Conservation (phyloP, 345 rosid genomes). For the Acer saccharum region DNA sequence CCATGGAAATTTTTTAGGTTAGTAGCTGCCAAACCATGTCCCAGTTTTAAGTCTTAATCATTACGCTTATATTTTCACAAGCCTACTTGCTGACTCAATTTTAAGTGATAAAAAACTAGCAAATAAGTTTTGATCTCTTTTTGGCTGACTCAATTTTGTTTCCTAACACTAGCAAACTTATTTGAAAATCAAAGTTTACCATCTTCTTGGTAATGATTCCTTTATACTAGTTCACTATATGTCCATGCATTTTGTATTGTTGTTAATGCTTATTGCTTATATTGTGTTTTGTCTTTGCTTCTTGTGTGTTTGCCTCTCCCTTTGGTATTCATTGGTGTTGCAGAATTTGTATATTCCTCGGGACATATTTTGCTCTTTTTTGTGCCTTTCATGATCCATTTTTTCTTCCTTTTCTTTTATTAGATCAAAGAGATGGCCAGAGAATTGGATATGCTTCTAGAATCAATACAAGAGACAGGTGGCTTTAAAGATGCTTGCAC, state of each 20-base stretch:
- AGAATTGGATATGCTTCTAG: slow-evolving; percentile 76
- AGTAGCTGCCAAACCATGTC: background rate
- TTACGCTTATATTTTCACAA: background rate
- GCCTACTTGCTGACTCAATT: background rate
- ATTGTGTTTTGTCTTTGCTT: too few species aligned
- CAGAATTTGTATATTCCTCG: slow-evolving; percentile 10
- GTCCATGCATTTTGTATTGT: background rate
- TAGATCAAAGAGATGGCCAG: slow-evolving; percentile 83
- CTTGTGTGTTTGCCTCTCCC: background rate
- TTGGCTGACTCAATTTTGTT: too few species aligned
- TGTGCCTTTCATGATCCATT: background rate
- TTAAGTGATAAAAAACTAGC: background rate
- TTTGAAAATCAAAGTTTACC: background rate
- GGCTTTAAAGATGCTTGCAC: slow-evolving; percentile 87
- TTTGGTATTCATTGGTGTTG: background rate
- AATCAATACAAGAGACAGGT: slow-evolving; percentile 71
- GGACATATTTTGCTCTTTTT: slow-evolving; percentile 5
- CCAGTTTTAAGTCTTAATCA: background rate
- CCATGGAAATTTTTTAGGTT: background rate
- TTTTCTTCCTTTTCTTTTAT: background rate
- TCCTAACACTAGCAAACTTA: background rate
- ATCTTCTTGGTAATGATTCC: background rate
- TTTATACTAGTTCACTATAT: background rate
- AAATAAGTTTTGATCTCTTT: background rate
- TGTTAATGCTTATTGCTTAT: background rate